A percentile compares a stretch with the other conserved stretches of the same genome.
These are phyloP conservation scores for Isatis tinctoria DNA, from an alignment of 345 rosid species.

Conservation along the genomic window DNA sequence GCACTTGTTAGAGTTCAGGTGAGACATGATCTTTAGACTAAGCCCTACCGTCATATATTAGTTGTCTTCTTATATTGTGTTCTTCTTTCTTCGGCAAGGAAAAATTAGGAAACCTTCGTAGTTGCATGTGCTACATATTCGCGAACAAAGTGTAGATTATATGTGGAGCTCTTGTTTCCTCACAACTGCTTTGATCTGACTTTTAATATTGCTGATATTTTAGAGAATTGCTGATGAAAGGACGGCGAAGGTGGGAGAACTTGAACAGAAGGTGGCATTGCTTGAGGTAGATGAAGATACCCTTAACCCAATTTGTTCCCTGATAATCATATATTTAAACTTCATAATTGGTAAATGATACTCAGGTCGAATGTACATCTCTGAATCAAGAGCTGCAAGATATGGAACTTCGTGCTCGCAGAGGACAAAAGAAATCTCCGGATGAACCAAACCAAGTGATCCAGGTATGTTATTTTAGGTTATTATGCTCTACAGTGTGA, in stretches of 20 bases:
- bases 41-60: not conserved
- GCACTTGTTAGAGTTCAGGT: conserved; percentile 97
- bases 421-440: conserved; percentile 81
- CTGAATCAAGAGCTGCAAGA: conserved; percentile 94
- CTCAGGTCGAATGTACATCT: conserved; percentile 82
- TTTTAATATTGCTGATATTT: conserved; percentile 3
- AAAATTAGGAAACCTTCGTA: conserved; percentile 8
- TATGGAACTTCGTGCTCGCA: conserved; percentile 80
- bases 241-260: conserved; percentile 76
- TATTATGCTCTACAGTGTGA: not conserved
- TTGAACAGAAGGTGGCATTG: conserved; percentile 90
- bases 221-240: conserved; percentile 96
- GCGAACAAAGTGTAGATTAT: not conserved
- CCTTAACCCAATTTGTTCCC: not conserved
- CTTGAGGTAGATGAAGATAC: conserved; percentile 62
- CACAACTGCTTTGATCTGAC: conserved; percentile 11
- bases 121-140: not conserved
- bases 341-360: conserved; percentile 24
- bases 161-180: conserved; percentile 8
- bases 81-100: not conserved
- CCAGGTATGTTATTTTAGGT: conserved; percentile 54
- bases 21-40: conserved; percentile 26
- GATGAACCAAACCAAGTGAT: conserved; percentile 90
- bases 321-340: not conserved
- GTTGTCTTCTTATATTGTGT: not conserved